These are phyloP conservation scores for Echites panduratus DNA, from an alignment of 257 asterid genomes.

Conservation along the genomic window DNA sequence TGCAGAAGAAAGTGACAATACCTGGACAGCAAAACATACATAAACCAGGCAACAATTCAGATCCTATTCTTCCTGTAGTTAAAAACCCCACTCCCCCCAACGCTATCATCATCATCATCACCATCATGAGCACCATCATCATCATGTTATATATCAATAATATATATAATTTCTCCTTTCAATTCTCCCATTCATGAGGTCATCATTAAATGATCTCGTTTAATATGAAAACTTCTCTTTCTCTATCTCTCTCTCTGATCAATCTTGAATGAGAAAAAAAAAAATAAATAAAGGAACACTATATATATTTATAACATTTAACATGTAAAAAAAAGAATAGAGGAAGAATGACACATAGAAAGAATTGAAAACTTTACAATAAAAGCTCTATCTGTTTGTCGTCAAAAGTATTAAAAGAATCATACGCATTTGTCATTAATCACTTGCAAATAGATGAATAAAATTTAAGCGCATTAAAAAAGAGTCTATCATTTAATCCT, in stretches of 20 bases:
- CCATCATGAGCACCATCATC: too few relatives aligned
- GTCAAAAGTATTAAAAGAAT: background rate
- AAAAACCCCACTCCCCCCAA: background rate
- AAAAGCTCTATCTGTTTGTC: background rate
- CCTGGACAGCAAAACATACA: slow-evolving; percentile 22
- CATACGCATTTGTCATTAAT: too few relatives aligned
- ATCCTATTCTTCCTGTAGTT: slow-evolving; percentile 8
- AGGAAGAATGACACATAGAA: too few relatives aligned
- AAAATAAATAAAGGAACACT: too few relatives aligned
- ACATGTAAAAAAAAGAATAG: too few relatives aligned
- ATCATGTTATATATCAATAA: too few relatives aligned
- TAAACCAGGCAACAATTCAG: slow-evolving; percentile 21
- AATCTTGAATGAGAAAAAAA: background rate
- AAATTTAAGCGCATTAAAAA: too few relatives aligned
- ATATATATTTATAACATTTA: too few relatives aligned
- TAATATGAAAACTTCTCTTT: background rate
- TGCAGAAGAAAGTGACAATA: slow-evolving; percentile 32
- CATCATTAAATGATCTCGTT: slow-evolving; percentile 10
- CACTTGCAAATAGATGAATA: too few relatives aligned
- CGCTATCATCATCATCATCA: slow-evolving; percentile 11
- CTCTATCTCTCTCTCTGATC: background rate
- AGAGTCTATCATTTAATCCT: too few relatives aligned
- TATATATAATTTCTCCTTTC: too few relatives aligned
- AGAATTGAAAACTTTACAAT: slow-evolving; percentile 2
- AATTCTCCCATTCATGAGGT: slow-evolving; percentile 13